phyloP scores from a whole-genome alignment of 2,329 filamentous ascomycete genomes.

The Diplodia mutila region DNA sequence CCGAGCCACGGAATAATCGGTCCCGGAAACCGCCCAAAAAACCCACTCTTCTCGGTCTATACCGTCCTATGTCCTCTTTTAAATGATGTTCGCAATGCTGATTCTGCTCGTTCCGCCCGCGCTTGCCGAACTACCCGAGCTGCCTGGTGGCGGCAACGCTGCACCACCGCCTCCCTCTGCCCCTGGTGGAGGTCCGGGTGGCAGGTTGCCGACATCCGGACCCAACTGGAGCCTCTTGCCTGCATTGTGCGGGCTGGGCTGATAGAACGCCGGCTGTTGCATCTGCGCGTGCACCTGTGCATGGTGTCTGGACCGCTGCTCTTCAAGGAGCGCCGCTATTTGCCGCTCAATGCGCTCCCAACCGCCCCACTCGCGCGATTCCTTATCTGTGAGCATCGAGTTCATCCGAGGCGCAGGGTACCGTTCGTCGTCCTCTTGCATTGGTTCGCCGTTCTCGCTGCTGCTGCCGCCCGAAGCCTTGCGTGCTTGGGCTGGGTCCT shows the following conservation, averaged over 20 bases:
- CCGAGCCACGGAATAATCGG: background rate
- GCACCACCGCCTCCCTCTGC: constrained; percentile 46
- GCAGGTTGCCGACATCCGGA: constrained; percentile 28
- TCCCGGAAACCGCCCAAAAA: background rate
- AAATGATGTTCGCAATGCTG: constrained; percentile 51
- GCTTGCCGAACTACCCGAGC: constrained; percentile 43
- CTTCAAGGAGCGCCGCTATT: constrained; percentile 59
- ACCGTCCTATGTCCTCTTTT: background rate
- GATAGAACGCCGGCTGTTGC: constrained; percentile 33
- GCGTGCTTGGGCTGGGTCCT: background rate
- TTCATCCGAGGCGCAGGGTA: constrained; percentile 52
- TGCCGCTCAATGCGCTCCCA: constrained; percentile 75
- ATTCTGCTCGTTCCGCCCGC: constrained; percentile 42
- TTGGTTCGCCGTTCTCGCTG: constrained; percentile 34
- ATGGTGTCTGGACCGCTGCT: constrained; percentile 41
- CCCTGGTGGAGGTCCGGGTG: background rate
- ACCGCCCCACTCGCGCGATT: constrained; percentile 73
- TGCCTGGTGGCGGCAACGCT: constrained; percentile 44
- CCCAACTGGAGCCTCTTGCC: constrained; percentile 43
- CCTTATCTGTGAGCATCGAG: constrained; percentile 59
- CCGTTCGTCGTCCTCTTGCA: constrained; percentile 37
- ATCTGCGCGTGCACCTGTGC: constrained; percentile 14
- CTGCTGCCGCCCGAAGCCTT: constrained; percentile 30
- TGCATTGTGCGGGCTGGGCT: constrained; percentile 43
- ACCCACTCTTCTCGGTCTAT: constrained; percentile 2